Evolutionary conservation across 805 yeast genomes (phyloP), one percentile per base, ranked within the genome.

Genomic region (Wickerhamiella siamensis): DNA sequence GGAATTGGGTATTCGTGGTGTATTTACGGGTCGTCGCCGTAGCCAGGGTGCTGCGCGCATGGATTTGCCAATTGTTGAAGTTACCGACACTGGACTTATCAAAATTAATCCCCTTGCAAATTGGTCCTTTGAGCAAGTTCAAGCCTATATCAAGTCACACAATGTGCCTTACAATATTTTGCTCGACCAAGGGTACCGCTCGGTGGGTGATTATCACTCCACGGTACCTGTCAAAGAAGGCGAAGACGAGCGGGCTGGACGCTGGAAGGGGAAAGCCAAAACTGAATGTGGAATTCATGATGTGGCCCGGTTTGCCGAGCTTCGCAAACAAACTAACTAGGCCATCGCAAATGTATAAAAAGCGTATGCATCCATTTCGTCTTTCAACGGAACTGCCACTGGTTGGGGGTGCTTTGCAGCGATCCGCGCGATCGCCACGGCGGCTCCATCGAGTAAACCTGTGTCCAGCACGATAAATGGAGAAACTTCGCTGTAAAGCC

Each of bases 211-310:
- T 60, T 88, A 87, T 73, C 97, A 88, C 60, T 83, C 94, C 1
- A 88, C 97, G 0, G 75, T 63, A 24, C 96, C 97, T 2, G 94
- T 83, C 9, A 70, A 65, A 5, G 95, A 81, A 36, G 95, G 93
- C 8, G 96, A 84, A 57, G 96, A 88, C 56, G 97, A 88, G 60
- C 72, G 97, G 49, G 75, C 91, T n/a, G 97, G 97, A 1, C 73
- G 97, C 55, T 88, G 97, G 97, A 79, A 81, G 66, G 96, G 95
- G 2, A 72, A 79, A 57, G 70, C 75, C 9, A 88, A 88, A 65
- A 84, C 95, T 0, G 97, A 88, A 59, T 88, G 97, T 63, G 97
- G 97, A 2, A 86, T 88, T 41, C 97, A 88, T 56, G 81, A 79
- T 52, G 74, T 87, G 1, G 71, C 78, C 20, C 73, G 81, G 47